A percentile compares a stretch with the other conserved stretches of the same genome.
phyloP scores from a whole-genome alignment of 2,329 filamentous ascomycete species.

The Fragosphaeria purpurea region DNA sequence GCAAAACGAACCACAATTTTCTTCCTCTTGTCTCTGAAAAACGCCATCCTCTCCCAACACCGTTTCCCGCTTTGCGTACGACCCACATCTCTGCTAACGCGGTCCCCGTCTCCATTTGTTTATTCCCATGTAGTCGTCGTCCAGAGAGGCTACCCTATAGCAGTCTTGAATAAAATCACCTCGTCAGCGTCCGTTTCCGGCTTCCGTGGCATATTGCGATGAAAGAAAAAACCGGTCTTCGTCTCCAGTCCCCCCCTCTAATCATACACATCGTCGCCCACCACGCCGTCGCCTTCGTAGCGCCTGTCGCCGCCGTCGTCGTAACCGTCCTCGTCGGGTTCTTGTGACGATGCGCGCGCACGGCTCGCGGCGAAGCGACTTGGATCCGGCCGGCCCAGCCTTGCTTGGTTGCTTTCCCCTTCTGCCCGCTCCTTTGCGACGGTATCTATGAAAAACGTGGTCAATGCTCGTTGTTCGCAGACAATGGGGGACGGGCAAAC shows the following conservation, averaged over 20 bases:
- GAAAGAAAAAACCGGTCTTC: no score
- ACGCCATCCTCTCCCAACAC: no score
- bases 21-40: no score
- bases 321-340: constrained; percentile 28
- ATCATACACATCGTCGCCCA: constrained; percentile 47
- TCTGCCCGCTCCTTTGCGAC: constrained; percentile 37
- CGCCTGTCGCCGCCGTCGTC: constrained; percentile 41
- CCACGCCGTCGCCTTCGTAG: constrained; percentile 45
- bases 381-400: constrained; percentile 1
- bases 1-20: background rate
- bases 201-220: no score
- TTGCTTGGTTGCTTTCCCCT: constrained; percentile 4
- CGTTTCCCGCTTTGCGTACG: no score
- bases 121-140: no score
- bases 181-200: no score
- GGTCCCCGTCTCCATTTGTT: background rate
- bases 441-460: constrained; percentile 27
- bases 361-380: constrained; percentile 3
- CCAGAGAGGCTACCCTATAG: no score
- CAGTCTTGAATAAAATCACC: no score
- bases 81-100: background rate
- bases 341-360: constrained; percentile 2
- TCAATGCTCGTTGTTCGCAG: background rate
- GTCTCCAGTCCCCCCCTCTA: constrained; percentile 20
- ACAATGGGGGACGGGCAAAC: background rate